Evolutionary conservation across 2,329 filamentous ascomycete species (phyloP), one percentile per base, ranked within the genome.

Genomic region (Nothophaeocryptopus gaeumannii): DNA sequence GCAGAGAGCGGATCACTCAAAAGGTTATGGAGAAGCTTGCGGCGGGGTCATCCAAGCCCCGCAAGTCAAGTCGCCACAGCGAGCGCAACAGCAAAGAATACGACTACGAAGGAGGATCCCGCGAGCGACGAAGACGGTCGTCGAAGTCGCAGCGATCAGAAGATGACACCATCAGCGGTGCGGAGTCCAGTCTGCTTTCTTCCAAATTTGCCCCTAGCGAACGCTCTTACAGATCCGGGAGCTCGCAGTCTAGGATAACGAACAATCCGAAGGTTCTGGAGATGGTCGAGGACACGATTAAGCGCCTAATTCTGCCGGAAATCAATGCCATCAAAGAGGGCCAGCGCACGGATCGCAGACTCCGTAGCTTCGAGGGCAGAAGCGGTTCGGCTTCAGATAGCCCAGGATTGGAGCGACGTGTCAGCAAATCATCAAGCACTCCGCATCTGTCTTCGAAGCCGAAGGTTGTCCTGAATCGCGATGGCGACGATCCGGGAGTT

Each of bases 221-320:
- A 46, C 76, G 79, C 53, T 86, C 83, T 8, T 78, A 80, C 56
- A 75, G 75, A 33, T 83, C 81, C 29, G 78, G 78, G 32, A 76
- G 74, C 31, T 81, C 79, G 13, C 79, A 79, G 51, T 70, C 71
- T 1, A 88, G 89, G 2, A 88, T 95, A 70, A 88, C 95, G 67
- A 95, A 95, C 71, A 96, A 96, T 63, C 91, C 91, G 0, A 93
- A 89, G 65, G 74, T 96, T 2, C 78, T 96, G 2, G 88, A 93
- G 63, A 93, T 90, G 0, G 91, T 96, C 2, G 91, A 96, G 71
- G 90, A 96, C 71, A 90, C 90, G 11, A 95, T 96, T 63, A 85
- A 89, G 55, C 82, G 90, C 41, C 78, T 96, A 42, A 95, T 96
- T 45, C 73, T 99, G 2, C 93, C 93, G 0, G 92, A 99, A 69